Conservation (phyloP, 2,329 filamentous ascomycete genomes). For the Purpureocillium lavendulum region DNA sequence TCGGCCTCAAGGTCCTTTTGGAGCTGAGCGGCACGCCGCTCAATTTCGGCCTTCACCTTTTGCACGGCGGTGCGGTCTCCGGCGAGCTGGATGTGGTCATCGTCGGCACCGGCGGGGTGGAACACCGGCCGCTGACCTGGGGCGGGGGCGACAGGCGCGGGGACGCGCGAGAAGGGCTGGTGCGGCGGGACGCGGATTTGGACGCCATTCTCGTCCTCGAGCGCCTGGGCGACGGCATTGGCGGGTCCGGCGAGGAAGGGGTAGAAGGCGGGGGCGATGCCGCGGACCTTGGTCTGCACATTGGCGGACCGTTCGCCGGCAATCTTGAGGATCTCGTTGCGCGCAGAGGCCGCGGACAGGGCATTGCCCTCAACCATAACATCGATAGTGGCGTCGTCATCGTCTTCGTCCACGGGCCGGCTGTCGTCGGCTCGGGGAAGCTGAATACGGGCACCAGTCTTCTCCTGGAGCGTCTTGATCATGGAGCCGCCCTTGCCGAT, state of each 20-base stretch:
- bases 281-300: slow-evolving; percentile 71
- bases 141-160: slow-evolving; percentile 53
- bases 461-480: slow-evolving; percentile 83
- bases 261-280: slow-evolving; percentile 86
- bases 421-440: slow-evolving; percentile 72
- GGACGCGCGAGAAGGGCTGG: slow-evolving; percentile 63
- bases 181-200: slow-evolving; percentile 78
- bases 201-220: slow-evolving; percentile 72
- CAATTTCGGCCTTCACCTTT: slow-evolving; percentile 70
- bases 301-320: slow-evolving; percentile 78
- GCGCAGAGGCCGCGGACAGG: slow-evolving; percentile 75
- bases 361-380: slow-evolving; percentile 88
- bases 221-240: slow-evolving; percentile 55
- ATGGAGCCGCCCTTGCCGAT: slow-evolving; percentile 87
- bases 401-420: slow-evolving; percentile 46
- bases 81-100: slow-evolving; percentile 74
- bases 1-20: slow-evolving; percentile 68
- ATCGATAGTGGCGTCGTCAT: slow-evolving; percentile 78
- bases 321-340: slow-evolving; percentile 77
- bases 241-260: slow-evolving; percentile 84
- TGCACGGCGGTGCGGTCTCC: slow-evolving; percentile 81
- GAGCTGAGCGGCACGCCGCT: slow-evolving; percentile 68
- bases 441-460: slow-evolving; percentile 83
- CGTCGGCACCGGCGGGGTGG: slow-evolving; percentile 53
- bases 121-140: slow-evolving; percentile 63